Evolutionary conservation across 108 stramenopile species (phyloP), one percentile per base, ranked within the genome.

Genomic region (Fistulifera solaris): DNA sequence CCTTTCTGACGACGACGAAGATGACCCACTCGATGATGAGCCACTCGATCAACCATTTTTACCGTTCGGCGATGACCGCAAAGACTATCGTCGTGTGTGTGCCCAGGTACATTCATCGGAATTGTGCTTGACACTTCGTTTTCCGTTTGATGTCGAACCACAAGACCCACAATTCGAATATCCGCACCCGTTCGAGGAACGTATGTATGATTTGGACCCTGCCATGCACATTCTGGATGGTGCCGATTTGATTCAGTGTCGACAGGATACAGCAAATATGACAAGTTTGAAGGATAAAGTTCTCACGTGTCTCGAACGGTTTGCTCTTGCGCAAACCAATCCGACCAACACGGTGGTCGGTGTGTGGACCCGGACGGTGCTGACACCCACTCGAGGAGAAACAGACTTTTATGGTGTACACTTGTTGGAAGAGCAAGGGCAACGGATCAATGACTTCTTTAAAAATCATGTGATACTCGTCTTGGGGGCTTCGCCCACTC

Each of bases 401-500:
- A 8, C 31, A 8, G 31, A 35, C 31, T 35, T n/a, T 35, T 35
- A 35, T 35, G 31, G 31, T 6, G 31, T 35, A 8, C 31, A 6
- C 31, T 35, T 35, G 31, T 35, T 4, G 24, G 25, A 25, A 24
- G 19, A n/a, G n/a, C 24, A 26, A n/a, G 23, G n/a, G 18, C 50
- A 10, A 51, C 50, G 50, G 2, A 23, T 51, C 5, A 4, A 24
- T 23, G 23, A 19, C 2, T 51, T 6, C 23, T 51, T 51, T 51
- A 12, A 24, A 11, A 21, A 51, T 11, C 50, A 51, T 12, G 24
- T 51, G 2, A 24, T 51, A 3, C 3, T 51, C 18, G 50, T 51
- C 5, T 51, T 51, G 18, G 50, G 50, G 13, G 50, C 50, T 2
- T 51, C 50, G 18, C 50, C 50, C 5, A 5, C 50, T 51, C 50